Base-by-base conservation (phyloP, 2,329 filamentous ascomycete genomes). In the Aureobasidium sp. region DNA sequence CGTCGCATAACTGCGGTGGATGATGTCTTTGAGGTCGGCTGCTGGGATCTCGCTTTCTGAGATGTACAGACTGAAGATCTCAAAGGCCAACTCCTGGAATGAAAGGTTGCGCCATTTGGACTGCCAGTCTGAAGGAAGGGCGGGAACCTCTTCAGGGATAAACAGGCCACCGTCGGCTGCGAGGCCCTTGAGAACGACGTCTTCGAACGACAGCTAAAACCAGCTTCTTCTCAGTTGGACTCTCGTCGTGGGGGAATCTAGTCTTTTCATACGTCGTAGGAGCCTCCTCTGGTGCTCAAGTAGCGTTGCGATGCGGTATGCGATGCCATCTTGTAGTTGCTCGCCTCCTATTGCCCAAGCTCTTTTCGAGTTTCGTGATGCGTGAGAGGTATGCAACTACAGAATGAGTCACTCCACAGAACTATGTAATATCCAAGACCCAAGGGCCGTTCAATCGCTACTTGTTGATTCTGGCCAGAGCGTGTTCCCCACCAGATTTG, bases 31-130 rank as follows among this genome's bases (percentile, higher is more conserved):
- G 34, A 98, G 79, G 63, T 95, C 90, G 55, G 79, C 74, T 24
- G 81, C 65, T 10, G 90, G 88, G 56, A 97, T 94, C 71, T 97
- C 91, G 53, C 79, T 75, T 27, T 81, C 71, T 0, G 90, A 90
- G 64, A 97, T 89, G 73, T 93, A 97, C 49, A 95, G 81, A 44
- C 83, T 87, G 68, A 96, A 81, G 67, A 97, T 84, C 67, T 90
- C 79, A 70, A 85, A 87, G 53, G 90, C 90, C 50, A 96, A 78
- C 29, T 95, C 86, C 63, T 84, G 72, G 71, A 90, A 95, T 38
- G 84, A 83, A 58, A 89, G 79, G 64, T 89, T 79, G 63, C 83
- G 79, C 90, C 90, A 95, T 64, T 72, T 71, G 30, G 77, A 77
- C 63, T 85, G 73, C 83, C 84, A 87, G 66, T 83, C 74, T 54